Evolutionary conservation across 2,329 filamentous ascomycete genomes (phyloP).

Genomic region (Scedosporium dehoogii): DNA sequence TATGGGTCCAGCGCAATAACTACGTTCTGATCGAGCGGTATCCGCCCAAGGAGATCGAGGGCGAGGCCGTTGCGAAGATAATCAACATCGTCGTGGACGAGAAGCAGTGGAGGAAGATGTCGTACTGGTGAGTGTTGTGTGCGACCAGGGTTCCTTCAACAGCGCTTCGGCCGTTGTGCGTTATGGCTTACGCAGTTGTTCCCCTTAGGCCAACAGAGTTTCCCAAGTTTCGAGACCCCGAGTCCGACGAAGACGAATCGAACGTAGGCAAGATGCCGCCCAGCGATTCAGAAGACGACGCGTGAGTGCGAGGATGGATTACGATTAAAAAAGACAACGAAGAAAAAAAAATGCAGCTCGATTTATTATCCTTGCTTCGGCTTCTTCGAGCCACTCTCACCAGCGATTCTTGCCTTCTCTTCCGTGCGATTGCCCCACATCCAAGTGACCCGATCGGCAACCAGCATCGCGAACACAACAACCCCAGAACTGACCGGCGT

Average conservation of each 20-base stretch:
- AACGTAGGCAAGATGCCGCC: conserved; percentile 79
- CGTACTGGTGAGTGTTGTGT: conserved; percentile 61
- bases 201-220: conserved; percentile 69
- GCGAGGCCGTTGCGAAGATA: conserved; percentile 69
- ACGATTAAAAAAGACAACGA: conserved; percentile 16
- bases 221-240: conserved; percentile 26
- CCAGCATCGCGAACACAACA: conserved; percentile 61
- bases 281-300: conserved; percentile 65
- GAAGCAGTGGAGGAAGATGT: conserved; percentile 80
- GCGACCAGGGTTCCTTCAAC: neutral
- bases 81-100: conserved; percentile 88
- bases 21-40: conserved; percentile 73
- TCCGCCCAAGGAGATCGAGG: conserved; percentile 20
- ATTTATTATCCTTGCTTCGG: conserved; percentile 18
- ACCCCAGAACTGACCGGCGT: conserved; percentile 41
- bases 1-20: conserved; percentile 85
- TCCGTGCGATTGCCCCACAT: neutral
- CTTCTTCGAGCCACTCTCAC: conserved; percentile 15
- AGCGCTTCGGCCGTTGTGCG: neutral
- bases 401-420: conserved; percentile 14
- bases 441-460: conserved; percentile 33
- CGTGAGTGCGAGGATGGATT: neutral
- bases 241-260: conserved; percentile 58
- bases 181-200: conserved; percentile 3
- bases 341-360: neutral